Conservation (phyloP, 805 yeast genomes). For the Kuraishia hungarica region DNA sequence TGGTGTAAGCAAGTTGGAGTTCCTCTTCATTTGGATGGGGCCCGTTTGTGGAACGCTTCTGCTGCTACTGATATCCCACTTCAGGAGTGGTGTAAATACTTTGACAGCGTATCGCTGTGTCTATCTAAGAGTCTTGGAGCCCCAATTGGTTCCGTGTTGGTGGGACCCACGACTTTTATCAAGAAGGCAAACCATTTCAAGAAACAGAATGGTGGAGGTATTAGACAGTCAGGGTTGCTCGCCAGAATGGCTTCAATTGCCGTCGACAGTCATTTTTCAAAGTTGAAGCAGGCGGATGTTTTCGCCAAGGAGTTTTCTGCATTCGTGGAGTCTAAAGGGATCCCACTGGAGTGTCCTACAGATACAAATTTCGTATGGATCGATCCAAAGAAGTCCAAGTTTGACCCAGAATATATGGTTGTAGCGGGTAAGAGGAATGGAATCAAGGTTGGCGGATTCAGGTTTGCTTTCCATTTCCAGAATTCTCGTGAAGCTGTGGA, state of each 20-base stretch:
- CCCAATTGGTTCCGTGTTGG: constrained; percentile 85
- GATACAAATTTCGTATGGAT: constrained; percentile 80
- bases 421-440: constrained; percentile 48
- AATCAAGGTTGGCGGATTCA: constrained; percentile 59
- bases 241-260: constrained; percentile 77
- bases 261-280: constrained; percentile 61
- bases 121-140: constrained; percentile 88
- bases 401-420: constrained; percentile 34
- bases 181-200: constrained; percentile 75
- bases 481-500: constrained; percentile 46
- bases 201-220: constrained; percentile 91
- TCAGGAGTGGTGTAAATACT: constrained; percentile 61
- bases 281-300: constrained; percentile 41
- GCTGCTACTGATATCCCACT: constrained; percentile 64
- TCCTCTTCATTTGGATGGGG: constrained; percentile 83
- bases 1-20: constrained; percentile 58
- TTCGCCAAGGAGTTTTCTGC: constrained; percentile 41
- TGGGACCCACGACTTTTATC: constrained; percentile 53
- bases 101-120: constrained; percentile 88
- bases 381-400: constrained; percentile 43
- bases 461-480: constrained; percentile 79
- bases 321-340: constrained; percentile 43
- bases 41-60: constrained; percentile 90
- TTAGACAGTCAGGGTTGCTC: constrained; percentile 80
- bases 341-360: constrained; percentile 62